Evolutionary conservation across 768 basidiomycete genomes (phyloP).

Genomic region (Lactifluus volemus): DNA sequence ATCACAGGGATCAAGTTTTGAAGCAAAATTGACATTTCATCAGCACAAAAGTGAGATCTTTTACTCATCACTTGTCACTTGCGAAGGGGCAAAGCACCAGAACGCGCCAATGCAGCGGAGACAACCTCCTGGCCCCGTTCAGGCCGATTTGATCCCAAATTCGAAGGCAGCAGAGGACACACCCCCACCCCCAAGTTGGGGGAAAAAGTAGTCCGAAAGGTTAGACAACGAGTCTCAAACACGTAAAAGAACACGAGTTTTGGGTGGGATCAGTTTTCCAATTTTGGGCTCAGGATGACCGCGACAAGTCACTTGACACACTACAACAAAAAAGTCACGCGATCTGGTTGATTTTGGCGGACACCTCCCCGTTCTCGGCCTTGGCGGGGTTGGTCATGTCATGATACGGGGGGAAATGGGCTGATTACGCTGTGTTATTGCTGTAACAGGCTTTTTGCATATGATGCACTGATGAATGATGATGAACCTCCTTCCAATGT

Average conservation of each 20-base stretch:
- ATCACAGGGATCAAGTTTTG: not conserved
- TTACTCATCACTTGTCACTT: no score
- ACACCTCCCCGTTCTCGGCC: no score
- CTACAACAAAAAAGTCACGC: no score
- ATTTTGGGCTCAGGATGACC: not conserved
- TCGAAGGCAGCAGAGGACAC: not conserved
- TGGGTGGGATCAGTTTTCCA: not conserved
- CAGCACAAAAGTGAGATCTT: no score
- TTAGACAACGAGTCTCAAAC: not conserved
- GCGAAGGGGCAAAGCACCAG: no score
- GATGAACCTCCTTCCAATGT: not conserved
- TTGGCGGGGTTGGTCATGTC: no score
- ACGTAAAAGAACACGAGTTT: slow-evolving; percentile 11
- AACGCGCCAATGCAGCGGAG: not conserved
- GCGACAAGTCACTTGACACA: not conserved
- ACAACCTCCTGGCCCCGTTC: not conserved
- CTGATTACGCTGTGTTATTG: no score
- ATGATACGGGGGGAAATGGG: no score
- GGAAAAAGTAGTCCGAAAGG: not conserved
- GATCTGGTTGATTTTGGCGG: no score
- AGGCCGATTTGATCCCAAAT: not conserved
- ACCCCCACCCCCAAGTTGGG: not conserved
- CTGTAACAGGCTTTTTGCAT: no score
- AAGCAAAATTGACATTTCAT: no score
- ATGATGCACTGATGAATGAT: no score